Evolutionary conservation across 176 grass and related monocot genomes (phyloP), one percentile per base, ranked within the genome.

Genomic region (Stipa capillata): DNA sequence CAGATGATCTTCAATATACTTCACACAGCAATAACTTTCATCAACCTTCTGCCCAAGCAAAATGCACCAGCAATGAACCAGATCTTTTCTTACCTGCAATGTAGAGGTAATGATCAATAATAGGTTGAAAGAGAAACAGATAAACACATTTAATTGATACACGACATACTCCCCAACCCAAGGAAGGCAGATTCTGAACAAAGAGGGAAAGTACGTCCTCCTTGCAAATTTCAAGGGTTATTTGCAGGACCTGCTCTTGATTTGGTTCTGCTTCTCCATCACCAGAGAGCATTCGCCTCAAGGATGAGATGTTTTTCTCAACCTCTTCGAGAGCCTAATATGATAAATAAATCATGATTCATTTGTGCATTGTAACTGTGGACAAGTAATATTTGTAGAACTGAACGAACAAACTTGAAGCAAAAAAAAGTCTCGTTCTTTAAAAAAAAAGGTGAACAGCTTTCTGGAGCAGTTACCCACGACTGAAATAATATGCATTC

Each of bases 151-250:
- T 18, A 67, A 34, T 69, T 18, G 68, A 67, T 37, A 65, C n/a
- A 73, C 5, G 28, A 87, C 89, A 63, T 91, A 94, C 92, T 75
- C 86, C 88, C 92, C 92, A 94, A 39, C 79, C 79, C 70, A 94
- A 74, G 37, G 92, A 86, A 57, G 92, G 92, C 32, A 94, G 83
- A 54, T 94, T 94, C 52, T 94, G 85, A 50, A 94, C 71, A 64
- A 94, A 89, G 39, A 91, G 86, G 49, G 89, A 83, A 73, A 94
- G 69, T 53, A 94, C 86, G 33, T 82, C 86, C 49, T 86, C 85
- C 56, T 91, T 89, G 92, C 89, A 94, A 86, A 94, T 86, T 82
- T 91, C 92, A 86, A 89, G 65, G 65, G 83, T 60, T 52, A 94
- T 81, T 63, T 94, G 92, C 51, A 83, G 56, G 40, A 91, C 64